phyloP scores from a whole-genome alignment of 2,329 filamentous ascomycete genomes.

The Colletotrichum navitas region DNA sequence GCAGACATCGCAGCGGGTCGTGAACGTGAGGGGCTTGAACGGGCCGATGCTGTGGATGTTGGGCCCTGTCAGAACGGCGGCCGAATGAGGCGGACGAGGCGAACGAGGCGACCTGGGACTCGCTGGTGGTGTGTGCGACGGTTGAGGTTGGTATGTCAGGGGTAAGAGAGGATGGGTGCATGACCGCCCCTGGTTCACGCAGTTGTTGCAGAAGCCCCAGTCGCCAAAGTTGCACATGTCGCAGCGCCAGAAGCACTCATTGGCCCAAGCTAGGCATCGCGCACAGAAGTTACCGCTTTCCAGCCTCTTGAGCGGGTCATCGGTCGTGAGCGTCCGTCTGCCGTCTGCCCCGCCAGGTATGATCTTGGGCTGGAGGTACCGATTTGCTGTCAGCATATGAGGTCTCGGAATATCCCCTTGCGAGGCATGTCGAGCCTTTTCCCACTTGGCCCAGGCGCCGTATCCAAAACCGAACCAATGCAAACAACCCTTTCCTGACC shows the following conservation, averaged over 20 bases:
- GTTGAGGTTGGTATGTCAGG: constrained; percentile 70
- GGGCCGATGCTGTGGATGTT: constrained; percentile 61
- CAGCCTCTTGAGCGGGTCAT: constrained; percentile 76
- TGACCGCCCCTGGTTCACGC: constrained; percentile 83
- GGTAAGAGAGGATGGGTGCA: constrained; percentile 88
- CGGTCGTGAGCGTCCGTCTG: constrained; percentile 70
- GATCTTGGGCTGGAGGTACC: constrained; percentile 65
- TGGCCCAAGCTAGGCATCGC: constrained; percentile 78
- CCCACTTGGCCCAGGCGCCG: constrained; percentile 76
- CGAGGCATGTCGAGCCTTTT: constrained; percentile 60
- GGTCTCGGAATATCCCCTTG: constrained; percentile 59
- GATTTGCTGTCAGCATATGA: constrained; percentile 70
- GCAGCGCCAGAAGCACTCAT: constrained; percentile 92
- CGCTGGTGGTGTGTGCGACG: constrained; percentile 53
- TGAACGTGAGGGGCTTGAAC: constrained; percentile 79
- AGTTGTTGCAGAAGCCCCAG: constrained; percentile 93
- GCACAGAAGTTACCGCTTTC: constrained; percentile 89
- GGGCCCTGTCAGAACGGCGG: constrained; percentile 62
- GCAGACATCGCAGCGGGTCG: constrained; percentile 84
- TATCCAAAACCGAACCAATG: constrained; percentile 92
- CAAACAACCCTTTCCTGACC: constrained; percentile 79
- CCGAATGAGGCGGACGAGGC: constrained; percentile 58
- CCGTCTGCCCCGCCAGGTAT: constrained; percentile 66
- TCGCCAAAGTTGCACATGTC: constrained; percentile 89
- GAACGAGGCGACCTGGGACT: constrained; percentile 60